phyloP scores from a whole-genome alignment of 495 filamentous ascomycete species.

The Podospora pseudoanserina region DNA sequence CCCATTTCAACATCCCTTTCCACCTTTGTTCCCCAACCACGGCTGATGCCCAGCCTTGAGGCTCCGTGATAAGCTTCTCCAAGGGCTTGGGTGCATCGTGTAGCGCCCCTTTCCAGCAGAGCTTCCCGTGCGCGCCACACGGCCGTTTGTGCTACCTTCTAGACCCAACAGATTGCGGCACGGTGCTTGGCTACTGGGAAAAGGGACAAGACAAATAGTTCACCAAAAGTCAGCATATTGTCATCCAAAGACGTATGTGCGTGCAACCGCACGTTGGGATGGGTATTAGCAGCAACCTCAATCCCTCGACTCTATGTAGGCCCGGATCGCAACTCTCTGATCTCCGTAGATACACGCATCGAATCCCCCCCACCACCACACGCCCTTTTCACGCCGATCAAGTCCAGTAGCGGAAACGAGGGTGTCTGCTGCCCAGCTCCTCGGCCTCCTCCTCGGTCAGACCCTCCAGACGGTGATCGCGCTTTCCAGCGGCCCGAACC shows the following conservation, averaged over 20 bases:
- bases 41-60: conserved; percentile 7
- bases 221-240: background rate
- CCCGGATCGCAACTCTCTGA: background rate
- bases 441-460: conserved; percentile 44
- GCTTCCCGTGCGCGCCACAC: background rate
- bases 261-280: background rate
- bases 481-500: conserved; percentile 44
- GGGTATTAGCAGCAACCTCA: background rate
- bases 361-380: background rate
- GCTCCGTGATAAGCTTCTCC: conserved; percentile 9
- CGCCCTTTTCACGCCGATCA: conserved; percentile 4
- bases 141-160: background rate
- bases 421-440: conserved; percentile 52
- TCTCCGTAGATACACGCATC: background rate
- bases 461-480: conserved; percentile 52
- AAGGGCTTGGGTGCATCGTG: conserved; percentile 8
- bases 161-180: background rate
- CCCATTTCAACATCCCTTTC: background rate
- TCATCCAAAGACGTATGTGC: background rate
- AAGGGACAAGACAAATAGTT: background rate
- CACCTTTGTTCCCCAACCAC: background rate
- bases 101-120: background rate
- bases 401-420: conserved; percentile 50
- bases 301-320: background rate
- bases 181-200: background rate